phyloP scores from a whole-genome alignment of 345 rosid species.

The Hypericum perforatum region DNA sequence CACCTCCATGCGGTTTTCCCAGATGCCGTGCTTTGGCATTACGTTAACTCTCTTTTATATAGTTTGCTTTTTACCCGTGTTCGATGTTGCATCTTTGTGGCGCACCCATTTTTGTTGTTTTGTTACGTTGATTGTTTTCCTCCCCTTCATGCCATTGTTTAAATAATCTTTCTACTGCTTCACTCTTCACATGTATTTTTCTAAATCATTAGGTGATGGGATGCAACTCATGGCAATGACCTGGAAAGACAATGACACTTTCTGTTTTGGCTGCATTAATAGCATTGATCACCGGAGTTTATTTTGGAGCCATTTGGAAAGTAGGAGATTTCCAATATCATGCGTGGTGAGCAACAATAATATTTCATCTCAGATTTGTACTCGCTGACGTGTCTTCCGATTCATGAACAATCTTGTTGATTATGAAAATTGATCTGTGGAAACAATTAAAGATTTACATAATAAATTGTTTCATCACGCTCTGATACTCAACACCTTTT shows the following conservation, averaged over 20 bases:
- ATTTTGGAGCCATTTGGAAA: conserved; percentile 84
- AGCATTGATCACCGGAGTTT: conserved; percentile 77
- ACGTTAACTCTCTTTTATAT: too few relatives aligned
- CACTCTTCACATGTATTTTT: neutral
- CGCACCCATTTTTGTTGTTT: neutral
- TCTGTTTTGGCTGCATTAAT: conserved; percentile 79
- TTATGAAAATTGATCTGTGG: too few relatives aligned
- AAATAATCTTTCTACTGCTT: neutral
- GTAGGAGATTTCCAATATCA: conserved; percentile 79
- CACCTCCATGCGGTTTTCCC: neutral
- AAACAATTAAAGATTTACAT: too few relatives aligned
- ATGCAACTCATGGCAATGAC: conserved; percentile 84
- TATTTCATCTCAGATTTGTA: conserved; percentile 50
- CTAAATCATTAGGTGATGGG: conserved; percentile 55
- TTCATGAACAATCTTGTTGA: neutral
- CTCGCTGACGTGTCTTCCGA: neutral
- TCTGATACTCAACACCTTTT: too few relatives aligned
- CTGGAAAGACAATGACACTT: conserved; percentile 79
- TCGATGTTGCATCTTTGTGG: too few relatives aligned
- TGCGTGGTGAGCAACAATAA: conserved; percentile 63
- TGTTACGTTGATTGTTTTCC: conserved; percentile 1
- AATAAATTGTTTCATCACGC: too few relatives aligned
- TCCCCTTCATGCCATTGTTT: conserved; percentile 5
- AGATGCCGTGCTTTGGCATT: too few relatives aligned
- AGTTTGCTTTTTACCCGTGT: too few relatives aligned